Base-by-base conservation (phyloP, 192 early-diverging fungal species). In the Entomortierella parvispora region DNA sequence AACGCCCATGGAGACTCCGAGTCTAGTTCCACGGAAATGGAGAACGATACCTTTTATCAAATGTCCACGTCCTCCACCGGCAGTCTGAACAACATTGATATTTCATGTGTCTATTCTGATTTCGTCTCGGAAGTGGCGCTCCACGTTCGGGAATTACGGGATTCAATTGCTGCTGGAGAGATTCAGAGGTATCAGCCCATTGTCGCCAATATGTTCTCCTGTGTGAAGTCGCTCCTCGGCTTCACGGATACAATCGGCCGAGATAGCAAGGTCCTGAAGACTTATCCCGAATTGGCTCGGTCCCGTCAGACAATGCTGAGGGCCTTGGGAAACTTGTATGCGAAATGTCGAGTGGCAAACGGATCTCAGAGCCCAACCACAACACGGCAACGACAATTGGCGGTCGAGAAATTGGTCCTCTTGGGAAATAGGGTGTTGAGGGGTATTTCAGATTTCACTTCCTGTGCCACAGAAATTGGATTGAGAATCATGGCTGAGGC, bases 241-340 rank as follows among this genome's bases (percentile, higher is more conserved):
- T 68, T 66, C 42, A 77, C 74, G 34, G 68, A 77, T n/a, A 77
- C 74, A 0, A 68, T 77, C 61, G 57, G 65, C 18, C 74, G 74
- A 12, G 74, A 77, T 11, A 68, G 65, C 26, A 53, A 68, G 4
- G 58, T 77, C 31, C 42, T 77, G 29, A n/a, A 28, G 40, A 34
- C 33, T 9, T 77, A 77, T 48, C 74, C 74, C 26, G 74, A 68
- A 31, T 48, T 77, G 20, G 59, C 59, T 2, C 29, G 40, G 32
- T 68, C 65, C 32, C 55, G 74, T 23, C 58, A 53, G 15, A n/a
- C 56, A 11, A 68, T 77, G 31, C 61, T 77, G n/a, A 32, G 74
- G 2, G 74, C 65, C 15, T 47, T 77, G 6, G 74, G 74, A 33
- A 77, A 77, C 11, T 23, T 77, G 2, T 68, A 77, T 22, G 68